Percentiles rank a stretch among this genome's conserved stretches.
Conservation (phyloP, 2,329 filamentous ascomycete genomes). For the Talaromyces sp. region DNA sequence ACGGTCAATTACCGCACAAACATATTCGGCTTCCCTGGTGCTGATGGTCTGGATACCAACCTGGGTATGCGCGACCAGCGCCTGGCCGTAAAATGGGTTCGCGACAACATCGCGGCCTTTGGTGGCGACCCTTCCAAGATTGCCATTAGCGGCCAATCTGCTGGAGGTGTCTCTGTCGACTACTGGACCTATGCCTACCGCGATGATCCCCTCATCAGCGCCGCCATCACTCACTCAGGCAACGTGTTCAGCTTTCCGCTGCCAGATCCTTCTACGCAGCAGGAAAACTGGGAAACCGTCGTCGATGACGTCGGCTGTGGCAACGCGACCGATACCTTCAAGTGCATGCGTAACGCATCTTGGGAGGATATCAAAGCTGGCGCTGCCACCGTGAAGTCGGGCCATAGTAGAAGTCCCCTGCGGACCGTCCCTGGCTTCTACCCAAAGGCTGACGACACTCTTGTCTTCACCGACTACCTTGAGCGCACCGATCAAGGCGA, state of each 20-base stretch:
- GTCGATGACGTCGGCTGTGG: constrained; percentile 1
- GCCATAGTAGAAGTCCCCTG: constrained; percentile 28
- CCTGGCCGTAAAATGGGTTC: constrained; percentile 67
- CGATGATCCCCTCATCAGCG: constrained; percentile 2
- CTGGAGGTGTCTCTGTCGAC: constrained; percentile 41
- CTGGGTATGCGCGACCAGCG: constrained; percentile 69
- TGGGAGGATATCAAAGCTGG: constrained; percentile 1
- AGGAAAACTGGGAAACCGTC: constrained; percentile 7
- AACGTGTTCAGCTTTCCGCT: constrained; percentile 32
- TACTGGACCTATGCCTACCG: constrained; percentile 6
- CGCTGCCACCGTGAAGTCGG: constrained; percentile 25
- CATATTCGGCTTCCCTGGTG: constrained; percentile 40
- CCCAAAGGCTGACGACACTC: not conserved
- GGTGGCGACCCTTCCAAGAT: constrained; percentile 73
- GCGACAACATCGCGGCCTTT: constrained; percentile 70
- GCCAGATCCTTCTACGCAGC: not conserved
- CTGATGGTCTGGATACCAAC: constrained; percentile 53
- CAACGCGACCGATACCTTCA: not conserved
- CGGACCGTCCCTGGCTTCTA: constrained; percentile 20
- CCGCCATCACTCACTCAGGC: constrained; percentile 4
- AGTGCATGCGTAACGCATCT: constrained; percentile 2
- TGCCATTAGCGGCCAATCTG: constrained; percentile 72
- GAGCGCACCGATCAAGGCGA: not conserved
- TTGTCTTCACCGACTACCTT: constrained; percentile 10
- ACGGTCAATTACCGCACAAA: constrained; percentile 43